A percentile compares a stretch with the other conserved stretches of the same genome.
Conservation (phyloP, 805 yeast genomes). For the Jamesozyma gamospora region DNA sequence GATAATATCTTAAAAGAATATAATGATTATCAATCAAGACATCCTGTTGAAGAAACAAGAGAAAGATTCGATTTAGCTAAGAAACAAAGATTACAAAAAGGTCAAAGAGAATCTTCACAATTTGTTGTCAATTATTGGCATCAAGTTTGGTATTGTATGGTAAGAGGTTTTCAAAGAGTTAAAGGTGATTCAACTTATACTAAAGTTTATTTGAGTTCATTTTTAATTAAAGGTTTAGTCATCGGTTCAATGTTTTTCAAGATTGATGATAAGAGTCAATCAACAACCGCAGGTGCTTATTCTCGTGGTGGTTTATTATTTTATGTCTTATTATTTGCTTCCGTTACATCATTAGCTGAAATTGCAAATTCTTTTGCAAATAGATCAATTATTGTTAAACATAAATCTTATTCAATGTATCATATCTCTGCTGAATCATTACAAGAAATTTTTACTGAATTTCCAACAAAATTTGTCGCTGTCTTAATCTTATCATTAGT, state of each 20-base stretch:
- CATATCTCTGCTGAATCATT: slow-evolving; percentile 57
- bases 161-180: slow-evolving; percentile 45
- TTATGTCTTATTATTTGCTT: slow-evolving; percentile 50
- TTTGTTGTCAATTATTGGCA: slow-evolving; percentile 37
- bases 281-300: slow-evolving; percentile 45
- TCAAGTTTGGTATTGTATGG: slow-evolving; percentile 43
- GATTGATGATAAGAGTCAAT: slow-evolving; percentile 30
- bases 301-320: slow-evolving; percentile 57
- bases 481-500: slow-evolving; percentile 38
- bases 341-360: slow-evolving; percentile 53
- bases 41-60: slow-evolving; percentile 34
- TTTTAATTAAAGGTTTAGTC: slow-evolving; percentile 46
- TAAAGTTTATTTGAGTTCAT: slow-evolving; percentile 41
- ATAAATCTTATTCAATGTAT: slow-evolving; percentile 51
- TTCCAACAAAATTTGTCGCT: slow-evolving; percentile 47
- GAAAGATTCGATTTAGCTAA: slow-evolving; percentile 33
- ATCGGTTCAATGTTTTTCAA: slow-evolving; percentile 53
- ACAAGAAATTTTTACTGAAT: slow-evolving; percentile 44
- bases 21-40: slow-evolving; percentile 34
- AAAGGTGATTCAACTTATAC: slow-evolving; percentile 50
- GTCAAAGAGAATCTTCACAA: slow-evolving; percentile 31
- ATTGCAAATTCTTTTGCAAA: slow-evolving; percentile 48
- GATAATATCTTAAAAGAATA: slow-evolving; percentile 29
- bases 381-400: slow-evolving; percentile 56
- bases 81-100: slow-evolving; percentile 35